Conservation (phyloP, 192 early-diverging fungal genomes). For the Rhizoclosmatium globosum region DNA sequence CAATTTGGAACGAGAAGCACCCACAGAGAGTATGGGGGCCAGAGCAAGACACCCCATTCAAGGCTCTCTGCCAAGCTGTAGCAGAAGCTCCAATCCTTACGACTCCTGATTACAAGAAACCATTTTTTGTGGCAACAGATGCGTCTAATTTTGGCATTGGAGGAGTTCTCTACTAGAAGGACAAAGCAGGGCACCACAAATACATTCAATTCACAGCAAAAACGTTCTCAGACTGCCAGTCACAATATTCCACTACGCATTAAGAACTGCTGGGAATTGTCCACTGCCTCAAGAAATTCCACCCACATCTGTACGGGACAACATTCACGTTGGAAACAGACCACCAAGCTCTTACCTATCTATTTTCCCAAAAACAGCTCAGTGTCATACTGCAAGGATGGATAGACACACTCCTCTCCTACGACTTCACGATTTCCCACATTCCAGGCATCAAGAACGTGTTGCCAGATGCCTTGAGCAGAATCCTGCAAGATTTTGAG, state of each 20-base stretch:
- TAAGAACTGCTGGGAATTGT: slow-evolving; percentile 28
- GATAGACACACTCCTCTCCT: not conserved
- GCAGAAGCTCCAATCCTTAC: not conserved
- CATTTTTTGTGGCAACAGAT: slow-evolving; percentile 3
- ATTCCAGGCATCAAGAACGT: slow-evolving; percentile 9
- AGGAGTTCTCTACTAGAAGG: not conserved
- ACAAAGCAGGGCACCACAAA: not conserved
- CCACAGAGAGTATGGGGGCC: not conserved
- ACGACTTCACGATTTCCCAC: slow-evolving; percentile 2
- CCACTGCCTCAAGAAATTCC: slow-evolving; percentile 17
- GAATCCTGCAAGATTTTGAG: slow-evolving; percentile 1
- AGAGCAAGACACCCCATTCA: not conserved
- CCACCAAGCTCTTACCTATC: slow-evolving; percentile 10
- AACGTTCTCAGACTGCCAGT: not conserved
- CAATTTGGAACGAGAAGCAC: not conserved
- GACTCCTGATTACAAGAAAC: not conserved
- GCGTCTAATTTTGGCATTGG: not conserved
- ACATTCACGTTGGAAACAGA: slow-evolving; percentile 16
- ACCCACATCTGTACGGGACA: not conserved
- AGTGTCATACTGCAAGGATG: slow-evolving; percentile 10
- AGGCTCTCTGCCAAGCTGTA: not conserved
- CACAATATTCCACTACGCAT: not conserved
- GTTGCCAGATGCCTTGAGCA: not conserved
- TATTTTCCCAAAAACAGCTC: slow-evolving; percentile 3
- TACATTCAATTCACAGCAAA: not conserved